Evolutionary conservation across 768 basidiomycete species (phyloP), one percentile per base, ranked within the genome.

Genomic region (Lactarius quietus): DNA sequence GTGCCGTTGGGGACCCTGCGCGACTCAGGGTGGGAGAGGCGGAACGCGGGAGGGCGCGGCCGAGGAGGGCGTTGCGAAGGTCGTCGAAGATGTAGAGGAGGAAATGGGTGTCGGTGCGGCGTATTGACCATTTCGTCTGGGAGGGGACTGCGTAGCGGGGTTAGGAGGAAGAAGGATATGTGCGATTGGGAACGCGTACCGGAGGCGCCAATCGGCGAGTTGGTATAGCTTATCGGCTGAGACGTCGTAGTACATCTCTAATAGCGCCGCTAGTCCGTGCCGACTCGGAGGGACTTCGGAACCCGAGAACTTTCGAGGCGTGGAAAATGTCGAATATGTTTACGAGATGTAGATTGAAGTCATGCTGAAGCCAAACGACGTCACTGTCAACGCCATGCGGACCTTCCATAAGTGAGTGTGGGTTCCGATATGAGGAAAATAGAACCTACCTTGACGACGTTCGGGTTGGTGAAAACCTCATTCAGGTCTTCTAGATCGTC

Each of bases 281-380:
- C 87, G 83, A 0, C 90, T n/a, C n/a, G n/a, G n/a, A n/a, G n/a
- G 88, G 70, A 93, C n/a, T 74, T 0, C 90, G 88, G 70, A 93
- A 90, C 15, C 90, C 95, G 57, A 98, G 79, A 1, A 91, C 78
- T 71, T 90, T 92, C 0, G 95, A 95, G 1, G 95, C 96, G 70
- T 98, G 94, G 74, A 86, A 98, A 0, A 96, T 98, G 73, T 99
- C 96, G 73, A 99, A 98, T 20, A 98, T 76, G 63, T 93, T 92
- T 66, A 99, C 95, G 59, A 98, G 81, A 75, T 93, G 98, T 7
- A 98, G 72, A 64, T 92, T 92, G 73, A 98, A 95, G 73, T 98
- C 90, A 75, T 94, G 92, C 74, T 99, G 96, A 20, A 98, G 83
- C 97, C 97, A 98, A 7, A 94, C 78, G 51, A 98, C 88, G 73